Percentiles rank a stretch among this genome's conserved stretches.
Evolutionary conservation across 2,329 filamentous ascomycete genomes (phyloP).

Genomic region (Claviceps maximensis): DNA sequence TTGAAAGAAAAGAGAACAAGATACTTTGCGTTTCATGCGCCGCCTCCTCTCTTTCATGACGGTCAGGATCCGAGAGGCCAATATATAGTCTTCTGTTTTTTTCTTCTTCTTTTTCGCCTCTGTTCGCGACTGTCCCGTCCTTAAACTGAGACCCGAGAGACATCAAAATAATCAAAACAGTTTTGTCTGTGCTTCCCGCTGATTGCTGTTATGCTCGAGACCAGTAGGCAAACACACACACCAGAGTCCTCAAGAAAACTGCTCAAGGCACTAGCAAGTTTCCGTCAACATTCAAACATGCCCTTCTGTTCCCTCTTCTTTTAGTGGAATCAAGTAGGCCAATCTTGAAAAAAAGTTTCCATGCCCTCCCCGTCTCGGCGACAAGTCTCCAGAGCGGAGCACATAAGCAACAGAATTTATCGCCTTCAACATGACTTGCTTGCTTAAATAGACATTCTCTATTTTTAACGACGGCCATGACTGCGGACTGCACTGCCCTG

Average conservation of each 20-base stretch:
- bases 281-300: constrained; percentile 19
- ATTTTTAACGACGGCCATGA: constrained; percentile 74
- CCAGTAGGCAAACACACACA: neutral
- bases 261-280: constrained; percentile 8
- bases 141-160: neutral
- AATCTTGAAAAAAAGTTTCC: neutral
- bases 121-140: constrained; percentile 1
- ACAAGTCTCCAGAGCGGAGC: constrained; percentile 19
- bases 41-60: neutral
- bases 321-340: constrained; percentile 18
- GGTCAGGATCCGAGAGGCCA: neutral
- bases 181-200: neutral
- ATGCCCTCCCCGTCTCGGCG: constrained; percentile 18
- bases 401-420: constrained; percentile 16
- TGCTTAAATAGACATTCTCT: neutral
- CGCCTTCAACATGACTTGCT: constrained; percentile 15
- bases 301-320: constrained; percentile 11
- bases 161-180: neutral
- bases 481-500: constrained; percentile 83
- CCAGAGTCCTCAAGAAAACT: neutral
- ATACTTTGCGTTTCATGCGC: constrained; percentile 5
- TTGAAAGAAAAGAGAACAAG: constrained; percentile 13
- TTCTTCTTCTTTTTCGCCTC: neutral
- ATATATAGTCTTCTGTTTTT: neutral
- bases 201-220: neutral